Base-by-base conservation (phyloP, 768 basidiomycete species). In the Collybiopsis confluens region DNA sequence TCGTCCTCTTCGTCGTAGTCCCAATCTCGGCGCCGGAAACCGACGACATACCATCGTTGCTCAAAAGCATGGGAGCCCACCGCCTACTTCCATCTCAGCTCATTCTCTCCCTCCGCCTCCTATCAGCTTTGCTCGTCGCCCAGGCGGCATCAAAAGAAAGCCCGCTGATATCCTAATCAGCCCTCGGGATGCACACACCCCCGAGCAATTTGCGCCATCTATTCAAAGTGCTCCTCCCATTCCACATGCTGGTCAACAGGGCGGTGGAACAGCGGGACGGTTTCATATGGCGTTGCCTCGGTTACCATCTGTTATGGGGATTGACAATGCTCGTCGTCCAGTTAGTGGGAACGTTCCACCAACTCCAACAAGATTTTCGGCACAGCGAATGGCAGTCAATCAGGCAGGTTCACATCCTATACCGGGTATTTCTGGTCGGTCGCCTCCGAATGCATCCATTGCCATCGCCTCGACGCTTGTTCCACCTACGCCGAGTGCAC, bases 161-260 rank as follows among this genome's bases (percentile, higher is more conserved):
- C 88, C 88, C 0, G 87, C 88, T 1, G 88, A 90, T 61, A 86
- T 90, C 56, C 62, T 89, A 56, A 89, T 91, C 73, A 86, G 81
- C 58, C 86, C 88, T 9, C 74, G 85, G 49, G 85, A 84, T 56
- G 64, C 73, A 4, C 76, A 79, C 27, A 71, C 72, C 13, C 65
- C 70, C 23, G 82, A 83, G 55, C 80, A 80, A 53, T 69, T 85
- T 37, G 79, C 78, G 52, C 86, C 87, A 21, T 76, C 78, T 45
- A 86, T 91, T 30, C 88, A 90, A 65, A 89, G 87, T 59, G 88
- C 88, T 0, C 88, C 88, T 1, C 85, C 88, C 0, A 71, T 86
- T 42, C 79, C 81, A 1, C 78, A 79, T 46, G 76, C 75, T 5
- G 73, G 60, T 16, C 58, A 70, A 2, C 77, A 78, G 59, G 64